Percentiles rank a stretch among this genome's conserved stretches.
These are phyloP conservation scores for Zasmidium citrigriseum DNA, from an alignment of 2,329 filamentous ascomycete genomes.

Conservation along the genomic window DNA sequence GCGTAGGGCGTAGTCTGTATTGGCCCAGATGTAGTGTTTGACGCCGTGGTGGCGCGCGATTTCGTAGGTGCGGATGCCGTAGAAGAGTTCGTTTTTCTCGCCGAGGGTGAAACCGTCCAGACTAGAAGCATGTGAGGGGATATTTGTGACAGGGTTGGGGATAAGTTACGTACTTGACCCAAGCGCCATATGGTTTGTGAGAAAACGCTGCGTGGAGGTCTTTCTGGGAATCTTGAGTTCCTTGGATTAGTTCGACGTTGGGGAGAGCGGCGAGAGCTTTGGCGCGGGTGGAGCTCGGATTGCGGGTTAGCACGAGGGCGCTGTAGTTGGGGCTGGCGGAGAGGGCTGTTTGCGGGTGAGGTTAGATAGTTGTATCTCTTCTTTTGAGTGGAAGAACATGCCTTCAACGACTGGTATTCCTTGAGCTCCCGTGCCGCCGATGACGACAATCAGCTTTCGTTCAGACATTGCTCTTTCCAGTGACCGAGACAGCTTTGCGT, in stretches of 20 bases:
- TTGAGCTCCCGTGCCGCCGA: too few relatives aligned
- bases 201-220: not conserved
- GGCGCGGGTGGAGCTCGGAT: not conserved
- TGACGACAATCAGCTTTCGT: too few relatives aligned
- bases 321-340: not conserved
- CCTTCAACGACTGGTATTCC: too few relatives aligned
- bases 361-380: too few relatives aligned
- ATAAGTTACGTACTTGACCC: too few relatives aligned
- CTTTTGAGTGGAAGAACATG: too few relatives aligned
- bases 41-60: conserved; percentile 2
- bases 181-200: not conserved
- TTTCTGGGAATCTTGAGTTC: not conserved
- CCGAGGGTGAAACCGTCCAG: not conserved
- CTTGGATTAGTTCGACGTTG: not conserved
- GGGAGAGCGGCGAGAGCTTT: not conserved
- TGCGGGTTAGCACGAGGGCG: not conserved
- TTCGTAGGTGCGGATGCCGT: conserved; percentile 1
- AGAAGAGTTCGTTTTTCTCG: conserved; percentile 8
- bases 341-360: not conserved
- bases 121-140: too few relatives aligned
- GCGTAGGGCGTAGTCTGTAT: not conserved
- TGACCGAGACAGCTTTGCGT: too few relatives aligned
- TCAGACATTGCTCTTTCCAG: too few relatives aligned
- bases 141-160: too few relatives aligned
- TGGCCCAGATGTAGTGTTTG: not conserved